Base-by-base conservation (phyloP, 2,329 filamentous ascomycete species). In the Trichoderma lentiforme region DNA sequence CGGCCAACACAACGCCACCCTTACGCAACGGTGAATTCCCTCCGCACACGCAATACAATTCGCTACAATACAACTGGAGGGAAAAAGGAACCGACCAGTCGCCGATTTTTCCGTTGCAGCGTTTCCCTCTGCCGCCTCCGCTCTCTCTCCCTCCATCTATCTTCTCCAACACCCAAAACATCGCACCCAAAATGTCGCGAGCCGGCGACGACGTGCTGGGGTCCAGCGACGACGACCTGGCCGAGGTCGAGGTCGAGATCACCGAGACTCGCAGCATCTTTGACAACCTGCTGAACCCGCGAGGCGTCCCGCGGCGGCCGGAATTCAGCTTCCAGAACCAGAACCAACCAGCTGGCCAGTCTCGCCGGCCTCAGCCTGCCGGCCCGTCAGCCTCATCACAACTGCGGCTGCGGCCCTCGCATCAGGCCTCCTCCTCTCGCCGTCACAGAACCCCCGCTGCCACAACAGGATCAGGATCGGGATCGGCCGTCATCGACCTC, bases 401-500 rank as follows among this genome's bases (percentile, higher is more conserved):
- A n/a, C 58, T 69, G 34, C 71, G 36, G 58, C 61, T 61, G 58
- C 63, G 57, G 12, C 57, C 67, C 7, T 57, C 69, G 3, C 47
- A 71, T 32, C 57, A 58, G 32, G 32, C 28, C 12, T 62, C 67
- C 26, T 62, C 67, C 14, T 12, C 62, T 51, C 62, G 34, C 28
- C 36, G 39, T 14, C 58, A 14, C 56, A 32, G 24, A 56, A 30
- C 6, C 43, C 43, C n/a, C 76, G 69, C 26, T 69, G 43, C 34
- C 15, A 15, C 34, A 15, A 36, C 34, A 15, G 34, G 14, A 2
- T 36, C 34, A 15, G 34, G 34, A 6, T 36, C 66, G 32, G 56
- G 71, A 4, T 66, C 79, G 6, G 74, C 80, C 21, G 78, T 87
- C 15, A 87, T 88, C 57, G 86, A 88, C 71, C 77, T 88, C 62